phyloP scores from a whole-genome alignment of 2,329 filamentous ascomycete species.

The Cladosporium colombiae region DNA sequence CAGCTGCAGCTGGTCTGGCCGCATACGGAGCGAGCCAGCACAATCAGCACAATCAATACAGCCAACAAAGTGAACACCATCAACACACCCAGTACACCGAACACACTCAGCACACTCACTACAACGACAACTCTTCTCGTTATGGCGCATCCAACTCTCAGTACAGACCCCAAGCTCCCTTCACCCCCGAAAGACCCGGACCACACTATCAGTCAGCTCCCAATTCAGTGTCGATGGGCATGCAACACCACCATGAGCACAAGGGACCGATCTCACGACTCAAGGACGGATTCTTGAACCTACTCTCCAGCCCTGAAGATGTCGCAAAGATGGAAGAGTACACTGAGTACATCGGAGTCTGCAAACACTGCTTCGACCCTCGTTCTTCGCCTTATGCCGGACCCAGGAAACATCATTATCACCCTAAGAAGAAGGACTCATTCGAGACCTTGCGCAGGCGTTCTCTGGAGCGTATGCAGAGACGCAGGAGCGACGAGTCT shows the following conservation, averaged over 20 bases:
- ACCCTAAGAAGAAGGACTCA: slow-evolving; percentile 36
- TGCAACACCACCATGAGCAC: slow-evolving; percentile 47
- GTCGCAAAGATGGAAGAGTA: slow-evolving; percentile 67
- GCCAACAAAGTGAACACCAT: slow-evolving; percentile 21
- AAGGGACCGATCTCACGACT: slow-evolving; percentile 59
- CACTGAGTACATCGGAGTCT: slow-evolving; percentile 66
- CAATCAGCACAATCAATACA: slow-evolving; percentile 3
- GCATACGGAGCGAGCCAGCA: slow-evolving; percentile 48
- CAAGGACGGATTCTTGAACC: slow-evolving; percentile 56
- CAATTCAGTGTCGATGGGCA: slow-evolving; percentile 16
- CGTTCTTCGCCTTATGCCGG: slow-evolving; percentile 57
- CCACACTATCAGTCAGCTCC: slow-evolving; percentile 17
- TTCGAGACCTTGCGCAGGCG: slow-evolving; percentile 35
- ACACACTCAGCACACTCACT: slow-evolving; percentile 27
- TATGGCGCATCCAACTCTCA: slow-evolving; percentile 11
- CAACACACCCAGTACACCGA: slow-evolving; percentile 30
- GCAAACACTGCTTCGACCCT: slow-evolving; percentile 66
- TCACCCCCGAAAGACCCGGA: slow-evolving; percentile 18
- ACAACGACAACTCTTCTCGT: slow-evolving; percentile 19
- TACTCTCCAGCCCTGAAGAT: slow-evolving; percentile 52
- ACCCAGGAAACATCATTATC: slow-evolving; percentile 61
- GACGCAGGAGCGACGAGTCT: slow-evolving; percentile 36
- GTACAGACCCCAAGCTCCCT: not conserved
- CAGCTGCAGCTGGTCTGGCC: slow-evolving; percentile 43
- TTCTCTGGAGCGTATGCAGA: slow-evolving; percentile 28